A percentile compares a stretch with the other conserved stretches of the same genome.
phyloP scores from a whole-genome alignment of 306 rosid genomes.

The Prunus kanzakura region DNA sequence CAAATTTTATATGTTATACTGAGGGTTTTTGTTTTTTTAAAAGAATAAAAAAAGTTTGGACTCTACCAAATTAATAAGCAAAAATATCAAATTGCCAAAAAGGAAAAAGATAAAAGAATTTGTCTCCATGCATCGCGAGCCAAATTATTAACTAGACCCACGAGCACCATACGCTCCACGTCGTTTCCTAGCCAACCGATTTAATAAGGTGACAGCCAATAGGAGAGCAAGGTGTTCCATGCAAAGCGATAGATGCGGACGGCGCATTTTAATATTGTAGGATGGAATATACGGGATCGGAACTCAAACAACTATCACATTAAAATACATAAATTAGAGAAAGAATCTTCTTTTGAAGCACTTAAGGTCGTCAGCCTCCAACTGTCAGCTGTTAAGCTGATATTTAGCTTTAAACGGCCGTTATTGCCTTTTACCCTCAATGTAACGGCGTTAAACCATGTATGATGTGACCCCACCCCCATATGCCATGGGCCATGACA shows the following conservation, averaged over 20 bases:
- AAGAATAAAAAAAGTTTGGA: no score
- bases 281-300: neutral
- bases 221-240: no score
- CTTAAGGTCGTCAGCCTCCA: constrained; percentile 15
- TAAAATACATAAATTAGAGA: constrained; percentile 3
- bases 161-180: no score
- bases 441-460: constrained; percentile 34
- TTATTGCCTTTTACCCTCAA: constrained; percentile 3
- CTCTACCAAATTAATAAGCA: no score
- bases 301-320: constrained; percentile 9
- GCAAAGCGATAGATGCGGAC: neutral
- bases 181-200: no score
- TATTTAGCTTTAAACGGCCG: constrained; percentile 35
- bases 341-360: constrained; percentile 34
- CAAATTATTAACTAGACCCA: no score
- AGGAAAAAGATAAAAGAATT: no score
- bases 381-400: constrained; percentile 27
- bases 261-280: neutral
- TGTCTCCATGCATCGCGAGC: no score
- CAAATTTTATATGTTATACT: no score
- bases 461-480: constrained; percentile 20
- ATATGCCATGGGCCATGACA: constrained; percentile 7
- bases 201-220: no score
- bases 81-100: no score
- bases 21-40: no score